Conservation (phyloP, 345 rosid species). For the Rhizophora apiculata region DNA sequence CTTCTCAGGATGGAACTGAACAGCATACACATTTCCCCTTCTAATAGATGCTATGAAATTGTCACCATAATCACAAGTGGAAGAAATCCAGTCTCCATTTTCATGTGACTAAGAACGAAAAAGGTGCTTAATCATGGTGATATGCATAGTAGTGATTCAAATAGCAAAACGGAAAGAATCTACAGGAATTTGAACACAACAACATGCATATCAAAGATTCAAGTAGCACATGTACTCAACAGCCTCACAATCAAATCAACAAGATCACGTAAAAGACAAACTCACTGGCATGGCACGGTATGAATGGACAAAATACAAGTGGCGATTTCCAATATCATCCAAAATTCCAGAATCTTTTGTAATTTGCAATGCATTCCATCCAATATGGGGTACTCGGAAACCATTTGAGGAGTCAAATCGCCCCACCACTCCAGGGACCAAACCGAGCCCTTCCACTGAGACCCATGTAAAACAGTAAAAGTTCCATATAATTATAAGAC, state of each 20-base stretch:
- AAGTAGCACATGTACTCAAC: conserved; percentile 1
- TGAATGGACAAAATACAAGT: conserved; percentile 96
- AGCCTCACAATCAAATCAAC: neutral
- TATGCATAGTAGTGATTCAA: neutral
- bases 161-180: too few species aligned
- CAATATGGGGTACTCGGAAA: conserved; percentile 85
- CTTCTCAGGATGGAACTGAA: conserved; percentile 97
- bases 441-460: conserved; percentile 85
- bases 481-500: neutral
- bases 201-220: neutral
- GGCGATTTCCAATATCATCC: conserved; percentile 76
- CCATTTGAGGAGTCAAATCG: conserved; percentile 80
- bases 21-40: conserved; percentile 96
- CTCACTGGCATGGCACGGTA: conserved; percentile 85
- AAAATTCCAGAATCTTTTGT: conserved; percentile 63
- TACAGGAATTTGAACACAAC: too few species aligned
- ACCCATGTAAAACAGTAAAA: conserved; percentile 13
- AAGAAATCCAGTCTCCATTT: conserved; percentile 87
- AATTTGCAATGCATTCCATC: conserved; percentile 95
- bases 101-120: conserved; percentile 49
- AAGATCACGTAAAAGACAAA: conserved; percentile 5
- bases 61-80: conserved; percentile 80
- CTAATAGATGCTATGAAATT: conserved; percentile 79
- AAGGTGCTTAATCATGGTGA: neutral
- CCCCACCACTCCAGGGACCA: conserved; percentile 88